Evolutionary conservation across 192 early-diverging fungal species (phyloP).

Genomic region (Gigaspora rosea): DNA sequence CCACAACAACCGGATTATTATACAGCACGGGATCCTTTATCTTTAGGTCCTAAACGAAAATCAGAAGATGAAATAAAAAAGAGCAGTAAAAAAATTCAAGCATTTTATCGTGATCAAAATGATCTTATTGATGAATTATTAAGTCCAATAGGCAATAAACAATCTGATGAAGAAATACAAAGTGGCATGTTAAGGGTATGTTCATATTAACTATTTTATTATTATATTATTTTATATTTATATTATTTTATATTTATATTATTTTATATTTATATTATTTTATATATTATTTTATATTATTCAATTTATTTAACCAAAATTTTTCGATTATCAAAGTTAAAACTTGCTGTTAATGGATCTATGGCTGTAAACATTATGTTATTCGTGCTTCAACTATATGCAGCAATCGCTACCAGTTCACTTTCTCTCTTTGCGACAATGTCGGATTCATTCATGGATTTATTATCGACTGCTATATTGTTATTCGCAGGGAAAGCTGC

Average conservation of each 20-base stretch:
- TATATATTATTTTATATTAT: not conserved
- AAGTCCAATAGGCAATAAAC: conserved; percentile 47
- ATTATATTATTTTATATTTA: not conserved
- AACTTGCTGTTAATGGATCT: conserved; percentile 71
- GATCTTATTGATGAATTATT: conserved; percentile 77
- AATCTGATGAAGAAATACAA: conserved; percentile 43
- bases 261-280: not conserved
- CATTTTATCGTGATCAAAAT: conserved; percentile 84
- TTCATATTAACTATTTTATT: conserved; percentile 29
- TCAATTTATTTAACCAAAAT: not conserved
- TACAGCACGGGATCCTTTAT: conserved; percentile 44
- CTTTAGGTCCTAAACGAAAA: conserved; percentile 42
- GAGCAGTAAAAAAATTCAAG: conserved; percentile 51
- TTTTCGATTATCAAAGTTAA: conserved; percentile 40
- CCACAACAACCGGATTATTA: conserved; percentile 32
- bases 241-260: not conserved
- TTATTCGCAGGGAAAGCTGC: conserved; percentile 64
- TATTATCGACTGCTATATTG: conserved; percentile 66
- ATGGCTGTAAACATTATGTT: conserved; percentile 67
- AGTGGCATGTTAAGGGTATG: conserved; percentile 40
- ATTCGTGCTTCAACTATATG: conserved; percentile 67
- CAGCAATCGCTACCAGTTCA: conserved; percentile 73
- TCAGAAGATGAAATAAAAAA: conserved; percentile 53
- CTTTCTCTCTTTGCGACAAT: conserved; percentile 78
- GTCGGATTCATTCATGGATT: conserved; percentile 82